Conservation (phyloP, 2,329 filamentous ascomycete species). For the Pseudophaeomoniella oleicola region DNA sequence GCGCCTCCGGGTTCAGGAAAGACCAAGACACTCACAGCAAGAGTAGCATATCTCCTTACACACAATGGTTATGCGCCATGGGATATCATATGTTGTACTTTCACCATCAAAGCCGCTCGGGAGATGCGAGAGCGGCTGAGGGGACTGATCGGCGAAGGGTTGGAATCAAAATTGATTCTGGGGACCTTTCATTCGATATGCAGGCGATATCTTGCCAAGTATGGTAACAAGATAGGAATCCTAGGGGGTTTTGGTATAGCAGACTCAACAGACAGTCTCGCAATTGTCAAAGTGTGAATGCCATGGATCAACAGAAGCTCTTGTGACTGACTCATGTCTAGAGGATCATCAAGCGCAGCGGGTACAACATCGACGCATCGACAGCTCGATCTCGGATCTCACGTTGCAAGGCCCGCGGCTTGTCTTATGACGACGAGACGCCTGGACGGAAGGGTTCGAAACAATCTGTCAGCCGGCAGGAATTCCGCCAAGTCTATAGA, state of each 20-base stretch:
- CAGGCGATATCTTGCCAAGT: slow-evolving; percentile 66
- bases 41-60: slow-evolving; percentile 76
- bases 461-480: slow-evolving; percentile 40
- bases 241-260: slow-evolving; percentile 79
- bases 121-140: slow-evolving; percentile 89
- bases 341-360: slow-evolving; percentile 64
- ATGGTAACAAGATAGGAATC: slow-evolving; percentile 73
- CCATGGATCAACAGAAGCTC: neutral
- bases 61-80: slow-evolving; percentile 58
- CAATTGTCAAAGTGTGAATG: slow-evolving; percentile 48
- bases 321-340: slow-evolving; percentile 11
- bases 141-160: slow-evolving; percentile 60
- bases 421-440: slow-evolving; percentile 29
- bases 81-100: slow-evolving; percentile 89
- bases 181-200: slow-evolving; percentile 94
- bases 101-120: slow-evolving; percentile 84
- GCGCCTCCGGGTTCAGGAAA: slow-evolving; percentile 64
- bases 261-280: slow-evolving; percentile 64
- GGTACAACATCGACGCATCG: slow-evolving; percentile 53
- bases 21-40: slow-evolving; percentile 85
- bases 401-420: slow-evolving; percentile 41
- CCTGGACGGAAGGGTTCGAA: slow-evolving; percentile 17
- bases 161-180: slow-evolving; percentile 63
- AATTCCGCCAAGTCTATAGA: slow-evolving; percentile 52
- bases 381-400: slow-evolving; percentile 63